Evolutionary conservation across 2,329 filamentous ascomycete species (phyloP).

Genomic region (Colletotrichum plurivorum): DNA sequence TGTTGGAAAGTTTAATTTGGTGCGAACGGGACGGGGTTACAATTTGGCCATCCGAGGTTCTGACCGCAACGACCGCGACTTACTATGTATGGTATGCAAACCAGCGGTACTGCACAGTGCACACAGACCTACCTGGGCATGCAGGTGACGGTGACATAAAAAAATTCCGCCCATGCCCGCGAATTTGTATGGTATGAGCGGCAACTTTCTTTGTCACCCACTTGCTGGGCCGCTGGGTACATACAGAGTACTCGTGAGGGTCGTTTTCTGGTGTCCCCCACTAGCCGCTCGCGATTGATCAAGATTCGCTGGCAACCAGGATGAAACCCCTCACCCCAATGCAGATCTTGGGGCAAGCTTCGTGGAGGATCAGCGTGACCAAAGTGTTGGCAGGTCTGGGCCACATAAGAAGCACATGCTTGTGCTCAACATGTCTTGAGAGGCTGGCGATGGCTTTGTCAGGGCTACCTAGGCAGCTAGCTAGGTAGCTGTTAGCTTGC

Average conservation of each 20-base stretch:
- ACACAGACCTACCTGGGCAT: no score
- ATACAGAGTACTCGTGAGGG: neutral
- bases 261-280: neutral
- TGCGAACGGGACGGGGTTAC: neutral
- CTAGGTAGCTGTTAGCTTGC: no score
- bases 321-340: neutral
- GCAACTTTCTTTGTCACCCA: no score
- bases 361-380: conserved; percentile 27
- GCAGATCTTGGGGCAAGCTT: conserved; percentile 30
- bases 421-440: conserved; percentile 15
- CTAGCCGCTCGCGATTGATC: neutral
- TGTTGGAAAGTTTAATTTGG: conserved; percentile 9
- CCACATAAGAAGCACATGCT: conserved; percentile 34
- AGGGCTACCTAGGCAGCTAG: neutral
- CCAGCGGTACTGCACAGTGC: no score
- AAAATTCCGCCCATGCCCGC: no score
- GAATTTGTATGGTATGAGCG: no score
- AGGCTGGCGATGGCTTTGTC: conserved; percentile 1
- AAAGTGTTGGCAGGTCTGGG: conserved; percentile 20
- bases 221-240: no score
- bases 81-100: no score
- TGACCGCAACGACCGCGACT: no score
- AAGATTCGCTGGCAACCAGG: conserved; percentile 16
- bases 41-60: neutral
- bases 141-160: no score